Conservation (phyloP, 164 flowering plant species). For the Litsea cubeba region DNA sequence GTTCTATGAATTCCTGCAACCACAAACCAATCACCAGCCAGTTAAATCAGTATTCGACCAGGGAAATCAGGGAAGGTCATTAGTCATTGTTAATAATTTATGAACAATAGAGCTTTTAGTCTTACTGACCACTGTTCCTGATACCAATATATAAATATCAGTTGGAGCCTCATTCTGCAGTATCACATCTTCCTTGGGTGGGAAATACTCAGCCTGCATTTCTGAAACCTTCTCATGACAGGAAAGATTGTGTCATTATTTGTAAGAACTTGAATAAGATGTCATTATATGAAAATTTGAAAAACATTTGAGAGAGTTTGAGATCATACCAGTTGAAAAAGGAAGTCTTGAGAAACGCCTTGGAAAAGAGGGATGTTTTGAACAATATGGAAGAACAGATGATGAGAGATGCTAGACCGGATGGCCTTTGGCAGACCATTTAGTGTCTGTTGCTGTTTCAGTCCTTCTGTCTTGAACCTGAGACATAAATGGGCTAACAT, state of each 20-base stretch:
- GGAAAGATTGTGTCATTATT: not conserved
- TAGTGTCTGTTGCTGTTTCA: slow-evolving; percentile 80
- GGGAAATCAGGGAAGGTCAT: not conserved
- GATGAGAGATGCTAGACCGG: slow-evolving; percentile 73
- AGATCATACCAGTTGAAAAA: slow-evolving; percentile 76
- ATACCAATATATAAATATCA: slow-evolving; percentile 76
- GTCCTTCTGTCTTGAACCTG: slow-evolving; percentile 79
- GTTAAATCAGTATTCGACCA: not conserved
- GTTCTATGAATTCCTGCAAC: slow-evolving; percentile 55
- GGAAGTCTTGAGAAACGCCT: slow-evolving; percentile 83
- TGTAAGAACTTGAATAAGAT: not conserved
- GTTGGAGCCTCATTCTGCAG: slow-evolving; percentile 84
- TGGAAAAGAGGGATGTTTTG: slow-evolving; percentile 66
- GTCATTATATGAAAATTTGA: not conserved
- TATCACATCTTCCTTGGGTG: slow-evolving; percentile 85
- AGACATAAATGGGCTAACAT: slow-evolving; percentile 85
- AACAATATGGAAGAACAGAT: slow-evolving; percentile 66
- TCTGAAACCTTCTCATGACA: slow-evolving; percentile 57
- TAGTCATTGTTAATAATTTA: not conserved
- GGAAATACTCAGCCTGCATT: slow-evolving; percentile 88
- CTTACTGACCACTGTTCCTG: slow-evolving; percentile 72
- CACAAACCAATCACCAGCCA: slow-evolving; percentile 3
- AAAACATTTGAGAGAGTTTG: not conserved
- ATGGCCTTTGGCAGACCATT: slow-evolving; percentile 83
- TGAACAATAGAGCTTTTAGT: not conserved